Percentiles rank a stretch among this genome's conserved stretches.
These are phyloP conservation scores for Fusarium gaditjirri DNA, from an alignment of 2,329 filamentous ascomycete species.

Conservation along the genomic window DNA sequence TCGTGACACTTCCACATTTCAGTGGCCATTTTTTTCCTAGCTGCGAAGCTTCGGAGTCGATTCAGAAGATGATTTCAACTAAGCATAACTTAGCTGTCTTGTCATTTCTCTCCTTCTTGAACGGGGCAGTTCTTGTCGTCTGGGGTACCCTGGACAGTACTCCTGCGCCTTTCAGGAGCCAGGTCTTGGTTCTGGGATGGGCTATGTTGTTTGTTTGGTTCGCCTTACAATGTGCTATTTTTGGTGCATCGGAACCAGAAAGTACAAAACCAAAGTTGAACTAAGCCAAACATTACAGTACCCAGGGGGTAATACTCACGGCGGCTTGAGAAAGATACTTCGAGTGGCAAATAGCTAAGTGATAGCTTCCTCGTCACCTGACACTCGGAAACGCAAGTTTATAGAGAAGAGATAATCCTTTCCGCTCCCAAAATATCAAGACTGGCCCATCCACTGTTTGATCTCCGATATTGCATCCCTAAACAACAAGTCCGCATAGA, in stretches of 20 bases:
- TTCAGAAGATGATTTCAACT: too few relatives aligned
- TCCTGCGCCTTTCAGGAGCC: neutral
- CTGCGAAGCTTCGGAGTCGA: neutral
- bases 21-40: neutral
- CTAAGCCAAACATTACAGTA: neutral
- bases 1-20: neutral
- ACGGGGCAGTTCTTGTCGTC: neutral
- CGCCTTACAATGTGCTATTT: neutral
- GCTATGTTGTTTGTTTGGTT: neutral
- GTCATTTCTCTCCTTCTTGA: neutral
- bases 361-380: neutral
- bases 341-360: neutral
- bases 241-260: neutral
- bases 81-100: neutral
- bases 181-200: neutral
- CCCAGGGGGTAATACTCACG: neutral
- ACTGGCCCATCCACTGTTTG: slow-evolving; percentile 19
- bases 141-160: neutral
- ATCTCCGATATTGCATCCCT: slow-evolving; percentile 42
- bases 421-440: neutral
- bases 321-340: neutral
- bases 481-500: slow-evolving; percentile 43
- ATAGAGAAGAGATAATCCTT: neutral
- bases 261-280: neutral
- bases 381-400: neutral